Base-by-base conservation (phyloP, 1,284 basidiomycete species). In the Cutaneotrichosporon mucoides region DNA sequence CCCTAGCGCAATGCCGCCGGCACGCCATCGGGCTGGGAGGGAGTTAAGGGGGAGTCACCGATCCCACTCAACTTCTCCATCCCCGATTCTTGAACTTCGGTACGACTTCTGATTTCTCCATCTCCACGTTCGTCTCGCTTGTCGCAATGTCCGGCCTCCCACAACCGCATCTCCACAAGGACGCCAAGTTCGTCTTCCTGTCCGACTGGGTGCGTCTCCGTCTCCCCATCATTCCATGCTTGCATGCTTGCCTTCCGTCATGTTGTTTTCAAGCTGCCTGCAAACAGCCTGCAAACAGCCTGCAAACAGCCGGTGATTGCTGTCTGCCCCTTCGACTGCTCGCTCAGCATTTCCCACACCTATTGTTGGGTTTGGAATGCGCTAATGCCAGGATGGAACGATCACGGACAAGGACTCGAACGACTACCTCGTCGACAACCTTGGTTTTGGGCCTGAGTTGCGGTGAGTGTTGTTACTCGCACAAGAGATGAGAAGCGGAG, bases 331-430 rank as follows among this genome's bases (percentile, higher is more conserved):
- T 24, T 24, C 24, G 24, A 24, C 24, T 24, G 24, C 24, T 24
- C 24, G 24, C 24, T 24, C 24, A 24, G 24, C 24, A 24, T 24
- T 24, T 24, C 24, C 24, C 24, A 24, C 24, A 24, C 24, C 24
- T 24, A 24, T 24, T 24, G 24, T 24, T 24, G 24, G 24, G 24
- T 24, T 24, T 24, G 24, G 24, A 24, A 24, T 16, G 6, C 40
- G 49, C 62, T 55, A 33, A 35, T 47, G 87, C 13, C 50, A 78
- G 91, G 92, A 93, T 79, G 92, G 91, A 69, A 95, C 90, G 24
- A 94, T 94, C 78, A 94, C 91, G 6, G 90, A 85, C 51, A 84
- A 84, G 68, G 91, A 95, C 77, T 91, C 89, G 16, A 95, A 95
- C 78, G 92, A 95, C 72, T 92, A 53, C 56, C 58, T 79, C 55